Conservation (phyloP, 228 moss, liverwort and hornwort species). For the Sphagnum fallax region DNA sequence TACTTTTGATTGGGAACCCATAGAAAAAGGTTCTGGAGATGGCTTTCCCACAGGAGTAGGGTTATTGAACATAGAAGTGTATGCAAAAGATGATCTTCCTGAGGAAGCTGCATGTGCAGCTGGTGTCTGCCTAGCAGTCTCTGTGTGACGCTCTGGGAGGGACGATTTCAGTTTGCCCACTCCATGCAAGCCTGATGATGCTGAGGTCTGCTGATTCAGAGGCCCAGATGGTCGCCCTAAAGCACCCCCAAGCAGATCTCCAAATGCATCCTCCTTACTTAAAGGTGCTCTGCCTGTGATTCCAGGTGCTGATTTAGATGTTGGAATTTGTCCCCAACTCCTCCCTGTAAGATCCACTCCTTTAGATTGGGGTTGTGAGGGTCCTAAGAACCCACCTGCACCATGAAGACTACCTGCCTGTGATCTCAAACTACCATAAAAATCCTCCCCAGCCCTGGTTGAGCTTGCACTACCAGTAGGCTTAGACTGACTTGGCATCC, state of each 20-base stretch:
- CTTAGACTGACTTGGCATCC: conserved; percentile 13
- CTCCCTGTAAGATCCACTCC: conserved; percentile 49
- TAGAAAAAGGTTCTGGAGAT: neutral
- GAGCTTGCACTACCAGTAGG: conserved; percentile 20
- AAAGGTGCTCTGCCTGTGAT: conserved; percentile 68
- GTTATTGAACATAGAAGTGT: conserved; percentile 52
- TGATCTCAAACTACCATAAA: too few species aligned
- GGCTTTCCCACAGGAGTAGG: conserved; percentile 5
- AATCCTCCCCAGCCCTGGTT: too few species aligned
- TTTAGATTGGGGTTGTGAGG: conserved; percentile 16
- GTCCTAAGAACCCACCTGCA: too few species aligned
- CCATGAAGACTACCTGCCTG: too few species aligned
- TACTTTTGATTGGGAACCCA: conserved; percentile 20
- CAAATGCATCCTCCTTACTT: conserved; percentile 83
- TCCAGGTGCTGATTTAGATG: conserved; percentile 72
- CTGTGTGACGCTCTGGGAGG: conserved; percentile 50
- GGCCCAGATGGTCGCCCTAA: conserved; percentile 66
- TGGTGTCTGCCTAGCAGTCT: conserved; percentile 25
- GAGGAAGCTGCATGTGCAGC: conserved; percentile 35
- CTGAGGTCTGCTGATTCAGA: conserved; percentile 51
- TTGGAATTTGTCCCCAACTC: conserved; percentile 34
- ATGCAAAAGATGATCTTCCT: conserved; percentile 14
- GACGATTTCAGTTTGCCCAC: conserved; percentile 63
- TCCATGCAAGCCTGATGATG: conserved; percentile 47
- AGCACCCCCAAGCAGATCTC: conserved; percentile 84